Percentiles rank a stretch among this genome's conserved stretches.
These are phyloP conservation scores for Circinella umbellata DNA, from an alignment of 371 early-diverging fungal genomes.

Conservation along the genomic window DNA sequence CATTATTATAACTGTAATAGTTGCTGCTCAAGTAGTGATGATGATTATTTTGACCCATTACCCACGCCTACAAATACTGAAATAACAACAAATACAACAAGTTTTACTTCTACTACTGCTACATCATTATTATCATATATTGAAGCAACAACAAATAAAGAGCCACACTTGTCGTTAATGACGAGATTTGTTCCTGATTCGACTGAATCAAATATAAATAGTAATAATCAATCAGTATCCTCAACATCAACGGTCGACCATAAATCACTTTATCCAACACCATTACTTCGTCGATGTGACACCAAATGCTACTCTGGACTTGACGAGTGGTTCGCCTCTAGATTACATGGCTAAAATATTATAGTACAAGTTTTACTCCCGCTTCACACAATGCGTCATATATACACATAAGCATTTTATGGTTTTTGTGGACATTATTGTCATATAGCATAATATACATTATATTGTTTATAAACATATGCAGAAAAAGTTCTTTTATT, in stretches of 20 bases:
- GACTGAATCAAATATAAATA: not conserved
- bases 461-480: too few relatives aligned
- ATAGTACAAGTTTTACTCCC: too few relatives aligned
- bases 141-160: not conserved
- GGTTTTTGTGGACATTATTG: too few relatives aligned
- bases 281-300: not conserved
- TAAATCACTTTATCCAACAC: not conserved
- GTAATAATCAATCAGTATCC: not conserved
- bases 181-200: not conserved
- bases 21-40: not conserved
- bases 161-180: not conserved
- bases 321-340: not conserved
- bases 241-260: not conserved
- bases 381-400: too few relatives aligned
- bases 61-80: not conserved
- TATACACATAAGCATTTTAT: too few relatives aligned
- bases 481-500: too few relatives aligned
- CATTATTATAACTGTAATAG: not conserved
- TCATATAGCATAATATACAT: too few relatives aligned
- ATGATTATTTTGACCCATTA: conserved; percentile 1
- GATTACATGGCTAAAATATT: not conserved
- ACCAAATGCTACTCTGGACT: not conserved
- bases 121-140: not conserved
- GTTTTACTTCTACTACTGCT: not conserved
- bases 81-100: not conserved